Conservation (phyloP, 2,329 filamentous ascomycete species). For the Pseudomassariella vexata region DNA sequence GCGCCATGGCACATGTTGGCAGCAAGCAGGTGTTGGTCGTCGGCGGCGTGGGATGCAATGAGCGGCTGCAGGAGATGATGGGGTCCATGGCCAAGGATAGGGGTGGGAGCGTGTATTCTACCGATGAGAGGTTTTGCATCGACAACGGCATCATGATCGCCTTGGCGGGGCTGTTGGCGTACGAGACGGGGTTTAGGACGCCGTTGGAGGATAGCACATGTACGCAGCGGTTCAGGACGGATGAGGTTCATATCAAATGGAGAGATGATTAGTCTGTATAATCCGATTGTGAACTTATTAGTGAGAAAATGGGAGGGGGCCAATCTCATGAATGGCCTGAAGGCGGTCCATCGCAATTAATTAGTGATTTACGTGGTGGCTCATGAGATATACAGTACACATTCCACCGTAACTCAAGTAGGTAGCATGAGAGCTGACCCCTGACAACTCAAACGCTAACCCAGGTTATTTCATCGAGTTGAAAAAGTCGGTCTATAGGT, state of each 20-base stretch:
- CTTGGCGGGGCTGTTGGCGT: conserved; percentile 84
- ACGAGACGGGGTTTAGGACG: conserved; percentile 73
- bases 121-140: conserved; percentile 96
- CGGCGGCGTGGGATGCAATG: conserved; percentile 92
- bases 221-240: conserved; percentile 77
- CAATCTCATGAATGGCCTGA: no score
- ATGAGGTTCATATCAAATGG: conserved; percentile 77
- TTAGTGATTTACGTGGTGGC: no score
- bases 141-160: conserved; percentile 99
- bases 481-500: no score
- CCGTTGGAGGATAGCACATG: conserved; percentile 75
- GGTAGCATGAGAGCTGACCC: no score
- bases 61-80: conserved; percentile 97
- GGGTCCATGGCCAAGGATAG: conserved; percentile 85
- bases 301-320: no score
- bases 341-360: no score
- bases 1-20: conserved; percentile 96
- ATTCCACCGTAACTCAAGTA: no score
- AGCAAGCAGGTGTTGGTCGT: conserved; percentile 88
- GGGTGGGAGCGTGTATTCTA: conserved; percentile 86
- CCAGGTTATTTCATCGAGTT: no score
- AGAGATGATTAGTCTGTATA: conserved; percentile 41
- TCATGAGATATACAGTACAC: no score
- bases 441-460: no score
- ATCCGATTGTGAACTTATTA: conserved; percentile 7